phyloP scores from a whole-genome alignment of 2,329 filamentous ascomycete species.

The Aspergillus sp. region DNA sequence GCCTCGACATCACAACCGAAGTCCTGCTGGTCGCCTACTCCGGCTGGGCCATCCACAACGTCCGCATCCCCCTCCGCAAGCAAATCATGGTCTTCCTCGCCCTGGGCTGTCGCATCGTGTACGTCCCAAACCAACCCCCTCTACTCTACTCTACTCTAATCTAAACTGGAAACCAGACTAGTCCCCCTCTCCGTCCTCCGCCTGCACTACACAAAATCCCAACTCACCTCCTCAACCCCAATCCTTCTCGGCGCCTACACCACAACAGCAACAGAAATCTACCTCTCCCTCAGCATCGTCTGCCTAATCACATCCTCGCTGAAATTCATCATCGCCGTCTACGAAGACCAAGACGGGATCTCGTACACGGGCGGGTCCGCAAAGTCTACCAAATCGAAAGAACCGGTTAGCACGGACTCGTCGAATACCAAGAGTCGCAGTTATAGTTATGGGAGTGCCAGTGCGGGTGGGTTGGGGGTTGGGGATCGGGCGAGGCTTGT shows the following conservation, averaged over 20 bases:
- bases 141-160: too few relatives aligned
- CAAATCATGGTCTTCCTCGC: slow-evolving; percentile 42
- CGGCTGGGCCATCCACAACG: slow-evolving; percentile 36
- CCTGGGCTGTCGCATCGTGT: slow-evolving; percentile 45
- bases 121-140: slow-evolving; percentile 11
- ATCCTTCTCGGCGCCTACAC: slow-evolving; percentile 38
- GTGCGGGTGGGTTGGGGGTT: background rate
- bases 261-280: slow-evolving; percentile 40
- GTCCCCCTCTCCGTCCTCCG: slow-evolving; percentile 41
- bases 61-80: slow-evolving; percentile 40
- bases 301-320: slow-evolving; percentile 45
- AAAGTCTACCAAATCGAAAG: background rate
- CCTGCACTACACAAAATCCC: slow-evolving; percentile 35
- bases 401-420: background rate
- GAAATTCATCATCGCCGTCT: slow-evolving; percentile 45
- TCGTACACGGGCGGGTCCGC: slow-evolving; percentile 21
- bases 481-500: background rate
- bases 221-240: slow-evolving; percentile 35
- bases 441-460: background rate
- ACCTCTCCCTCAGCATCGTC: slow-evolving; percentile 44
- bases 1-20: slow-evolving; percentile 44
- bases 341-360: slow-evolving; percentile 25
- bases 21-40: slow-evolving; percentile 37
- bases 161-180: slow-evolving; percentile 27
- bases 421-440: background rate